These are phyloP conservation scores for Eutrema salsugineum DNA, from an alignment of 441 rosid genomes.

Conservation along the genomic window DNA sequence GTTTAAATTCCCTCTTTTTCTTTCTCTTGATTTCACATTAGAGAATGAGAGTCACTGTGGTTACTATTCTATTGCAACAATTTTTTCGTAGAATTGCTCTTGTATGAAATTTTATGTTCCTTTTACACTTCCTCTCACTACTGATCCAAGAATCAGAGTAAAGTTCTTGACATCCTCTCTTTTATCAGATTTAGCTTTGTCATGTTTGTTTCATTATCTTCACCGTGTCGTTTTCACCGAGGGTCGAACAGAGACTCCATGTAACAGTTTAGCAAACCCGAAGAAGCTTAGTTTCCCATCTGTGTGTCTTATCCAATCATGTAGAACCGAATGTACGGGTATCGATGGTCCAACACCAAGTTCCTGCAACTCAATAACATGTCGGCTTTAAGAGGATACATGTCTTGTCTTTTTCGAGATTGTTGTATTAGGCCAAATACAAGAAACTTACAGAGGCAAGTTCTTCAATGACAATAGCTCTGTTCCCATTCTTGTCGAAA, in stretches of 20 bases:
- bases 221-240: constrained; percentile 39
- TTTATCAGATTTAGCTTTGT: neutral
- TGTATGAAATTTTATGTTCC: neutral
- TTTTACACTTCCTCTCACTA: neutral
- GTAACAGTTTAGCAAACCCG: constrained; percentile 79
- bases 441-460: constrained; percentile 77
- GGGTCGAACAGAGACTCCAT: constrained; percentile 65
- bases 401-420: neutral
- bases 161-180: neutral
- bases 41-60: neutral
- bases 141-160: constrained; percentile 5
- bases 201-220: constrained; percentile 5
- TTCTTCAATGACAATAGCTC: constrained; percentile 81
- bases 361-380: constrained; percentile 48
- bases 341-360: constrained; percentile 87
- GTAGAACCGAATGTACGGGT: constrained; percentile 75
- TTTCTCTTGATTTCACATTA: neutral
- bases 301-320: constrained; percentile 77
- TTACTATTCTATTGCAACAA: neutral
- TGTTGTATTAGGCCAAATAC: neutral
- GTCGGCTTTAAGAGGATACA: neutral
- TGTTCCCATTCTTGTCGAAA: constrained; percentile 80
- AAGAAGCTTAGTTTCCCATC: constrained; percentile 94
- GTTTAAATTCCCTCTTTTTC: neutral
- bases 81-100: neutral